Conservation (phyloP, 306 rosid species). For the Pachyrhizus erosus region DNA sequence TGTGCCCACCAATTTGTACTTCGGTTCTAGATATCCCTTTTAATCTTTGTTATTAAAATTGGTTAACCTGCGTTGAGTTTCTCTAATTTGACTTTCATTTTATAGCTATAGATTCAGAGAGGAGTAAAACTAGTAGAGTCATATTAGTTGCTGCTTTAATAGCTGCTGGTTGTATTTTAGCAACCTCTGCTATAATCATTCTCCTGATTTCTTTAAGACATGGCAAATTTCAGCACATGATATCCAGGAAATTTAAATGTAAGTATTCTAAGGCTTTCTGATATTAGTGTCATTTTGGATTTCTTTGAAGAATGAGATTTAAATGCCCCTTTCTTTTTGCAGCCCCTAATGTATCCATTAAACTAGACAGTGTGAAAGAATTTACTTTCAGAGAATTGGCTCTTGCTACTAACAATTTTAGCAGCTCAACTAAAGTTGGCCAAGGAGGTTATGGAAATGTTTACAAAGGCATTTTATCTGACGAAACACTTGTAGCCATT, state of each 20-base stretch:
- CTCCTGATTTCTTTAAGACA: constrained; percentile 52
- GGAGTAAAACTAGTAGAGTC: constrained; percentile 33
- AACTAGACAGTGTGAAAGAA: constrained; percentile 75
- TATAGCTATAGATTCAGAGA: constrained; percentile 39
- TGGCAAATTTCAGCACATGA: constrained; percentile 32
- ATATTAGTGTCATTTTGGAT: constrained; percentile 2
- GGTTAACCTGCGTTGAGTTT: constrained; percentile 19
- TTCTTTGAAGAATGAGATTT: constrained; percentile 29
- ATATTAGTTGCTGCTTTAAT: constrained; percentile 54
- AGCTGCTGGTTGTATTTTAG: constrained; percentile 49
- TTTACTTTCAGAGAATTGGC: constrained; percentile 75
- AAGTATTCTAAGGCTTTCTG: constrained; percentile 46
- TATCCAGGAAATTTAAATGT: constrained; percentile 60
- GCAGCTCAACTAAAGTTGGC: constrained; percentile 67
- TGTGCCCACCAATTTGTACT: not conserved
- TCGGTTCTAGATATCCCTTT: constrained; percentile 3
- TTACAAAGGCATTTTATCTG: constrained; percentile 72
- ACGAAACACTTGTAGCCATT: constrained; percentile 69
- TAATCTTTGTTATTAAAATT: constrained; percentile 1
- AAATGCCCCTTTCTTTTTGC: constrained; percentile 45
- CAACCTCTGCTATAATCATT: constrained; percentile 51
- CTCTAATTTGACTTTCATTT: constrained; percentile 29
- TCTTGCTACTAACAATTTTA: constrained; percentile 69
- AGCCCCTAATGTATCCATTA: constrained; percentile 65
- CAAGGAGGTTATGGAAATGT: constrained; percentile 97